Conservation (phyloP, 2,329 filamentous ascomycete genomes). For the Talaromyces sp. region DNA sequence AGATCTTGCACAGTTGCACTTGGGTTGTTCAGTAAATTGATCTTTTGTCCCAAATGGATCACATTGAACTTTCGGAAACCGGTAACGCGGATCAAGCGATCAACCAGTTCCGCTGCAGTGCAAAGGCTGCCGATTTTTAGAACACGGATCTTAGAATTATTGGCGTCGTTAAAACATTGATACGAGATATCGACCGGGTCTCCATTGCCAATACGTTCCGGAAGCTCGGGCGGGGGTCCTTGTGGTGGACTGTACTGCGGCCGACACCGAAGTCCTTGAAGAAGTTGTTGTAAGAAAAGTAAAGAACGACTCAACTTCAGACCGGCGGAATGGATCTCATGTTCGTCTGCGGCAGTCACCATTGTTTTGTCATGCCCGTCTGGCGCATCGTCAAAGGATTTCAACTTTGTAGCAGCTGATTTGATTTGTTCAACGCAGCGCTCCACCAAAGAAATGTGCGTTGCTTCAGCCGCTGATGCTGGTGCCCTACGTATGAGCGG, state of each 20-base stretch:
- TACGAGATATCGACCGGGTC: conserved; percentile 64
- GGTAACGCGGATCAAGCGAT: conserved; percentile 60
- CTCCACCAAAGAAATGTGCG: conserved; percentile 65
- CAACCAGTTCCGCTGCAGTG: conserved; percentile 63
- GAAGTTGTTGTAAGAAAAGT: conserved; percentile 60
- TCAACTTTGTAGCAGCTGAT: conserved; percentile 55
- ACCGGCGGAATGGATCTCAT: conserved; percentile 50
- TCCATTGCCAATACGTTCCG: conserved; percentile 52
- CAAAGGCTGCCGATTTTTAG: conserved; percentile 65
- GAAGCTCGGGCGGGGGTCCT: conserved; percentile 54
- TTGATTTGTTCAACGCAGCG: conserved; percentile 68
- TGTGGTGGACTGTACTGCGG: conserved; percentile 57
- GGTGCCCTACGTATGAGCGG: conserved; percentile 35
- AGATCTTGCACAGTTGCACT: conserved; percentile 62
- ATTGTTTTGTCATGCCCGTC: conserved; percentile 49
- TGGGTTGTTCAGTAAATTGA: conserved; percentile 56
- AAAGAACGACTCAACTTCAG: conserved; percentile 63
- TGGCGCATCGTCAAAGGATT: conserved; percentile 40
- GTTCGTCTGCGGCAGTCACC: conserved; percentile 45
- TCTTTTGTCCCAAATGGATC: conserved; percentile 62
- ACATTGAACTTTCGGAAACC: conserved; percentile 71
- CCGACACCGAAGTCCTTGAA: conserved; percentile 47
- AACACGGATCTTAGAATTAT: conserved; percentile 54
- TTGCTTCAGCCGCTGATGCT: conserved; percentile 45
- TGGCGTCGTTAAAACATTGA: conserved; percentile 62